Base-by-base conservation (phyloP, 2,329 filamentous ascomycete species). In the Monilinia fructigena region DNA sequence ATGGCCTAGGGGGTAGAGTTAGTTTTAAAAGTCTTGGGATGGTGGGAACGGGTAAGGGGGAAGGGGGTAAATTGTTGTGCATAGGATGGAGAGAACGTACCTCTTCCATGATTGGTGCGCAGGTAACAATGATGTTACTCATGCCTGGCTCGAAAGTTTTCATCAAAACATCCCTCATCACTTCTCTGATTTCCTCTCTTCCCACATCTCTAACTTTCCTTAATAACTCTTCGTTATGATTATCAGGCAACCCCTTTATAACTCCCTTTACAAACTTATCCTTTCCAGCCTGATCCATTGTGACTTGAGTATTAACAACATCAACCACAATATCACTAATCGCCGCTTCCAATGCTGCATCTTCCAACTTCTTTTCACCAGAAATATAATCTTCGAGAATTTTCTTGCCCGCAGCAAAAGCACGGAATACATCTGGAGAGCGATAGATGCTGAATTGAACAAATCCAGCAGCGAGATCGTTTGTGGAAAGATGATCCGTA, bases 371-470 rank as follows among this genome's bases (percentile, higher is more conserved):
- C 1, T 85, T 83, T 11, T 83, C 84, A 11, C 92, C 94, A 35
- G 87, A 84, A 2, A 90, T 89, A 71, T 96, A 89, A 68, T 87
- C 88, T 54, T 86, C 82, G 53, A 98, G 87, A 28, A 94, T 88
- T 47, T 88, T 84, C 69, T 89, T 89, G 62, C 89, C 90, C 0
- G 91, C 91, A 40, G 83, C 81, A 74, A 95, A 96, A 0, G 95
- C 95, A 77, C 93, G 95, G 79, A 87, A 92, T 0, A 90, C 89
- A 70, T 97, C 92, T 0, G 95, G 94, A 0, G 92, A 96, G 35
- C 94, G 89, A 80, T 96, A 97, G 53, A 98, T 89, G 65, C 88
- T 87, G 79, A 96, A 96, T 68, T 91, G 89, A 62, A 97, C 80
- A 60, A 91, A 86, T 3, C 94, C 95, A 1, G 87, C 88, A 74